Conservation (phyloP, 441 rosid genomes). For the Populus trichocarpa region DNA sequence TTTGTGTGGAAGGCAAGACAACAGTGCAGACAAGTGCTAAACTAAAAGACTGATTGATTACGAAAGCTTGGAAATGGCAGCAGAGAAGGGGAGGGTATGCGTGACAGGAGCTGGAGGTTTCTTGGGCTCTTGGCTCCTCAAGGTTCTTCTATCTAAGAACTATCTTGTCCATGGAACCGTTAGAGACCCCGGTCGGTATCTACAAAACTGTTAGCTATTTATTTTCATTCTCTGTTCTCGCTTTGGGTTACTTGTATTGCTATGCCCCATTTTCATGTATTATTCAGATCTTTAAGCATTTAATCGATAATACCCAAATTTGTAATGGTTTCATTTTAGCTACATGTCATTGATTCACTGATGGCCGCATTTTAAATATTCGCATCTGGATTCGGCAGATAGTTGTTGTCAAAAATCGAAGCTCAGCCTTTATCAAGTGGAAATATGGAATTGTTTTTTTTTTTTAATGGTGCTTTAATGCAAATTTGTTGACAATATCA, state of each 20-base stretch:
- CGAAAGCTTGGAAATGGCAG: constrained; percentile 9
- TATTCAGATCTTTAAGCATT: no score
- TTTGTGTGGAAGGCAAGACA: background rate
- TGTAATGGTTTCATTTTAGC: no score
- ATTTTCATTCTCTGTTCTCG: background rate
- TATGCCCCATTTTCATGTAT: background rate
- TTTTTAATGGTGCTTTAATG: background rate
- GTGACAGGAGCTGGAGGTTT: constrained; percentile 56
- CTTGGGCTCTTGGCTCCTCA: constrained; percentile 35
- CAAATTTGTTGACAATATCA: background rate
- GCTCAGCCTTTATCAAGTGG: background rate
- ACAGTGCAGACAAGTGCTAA: background rate
- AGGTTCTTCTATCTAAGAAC: constrained; percentile 38
- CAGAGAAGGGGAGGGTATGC: constrained; percentile 32
- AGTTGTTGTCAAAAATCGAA: no score
- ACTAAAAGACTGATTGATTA: background rate
- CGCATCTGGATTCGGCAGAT: no score
- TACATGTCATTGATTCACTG: background rate
- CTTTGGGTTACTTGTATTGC: background rate
- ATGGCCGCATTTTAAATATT: no score
- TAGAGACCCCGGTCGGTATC: constrained; percentile 36
- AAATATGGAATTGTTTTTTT: background rate
- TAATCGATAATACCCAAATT: no score
- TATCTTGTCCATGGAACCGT: constrained; percentile 48
- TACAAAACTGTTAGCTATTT: background rate